Percentiles rank a stretch among this genome's conserved stretches.
Conservation (phyloP, 805 yeast species). For the Saturnispora zaruensis region DNA sequence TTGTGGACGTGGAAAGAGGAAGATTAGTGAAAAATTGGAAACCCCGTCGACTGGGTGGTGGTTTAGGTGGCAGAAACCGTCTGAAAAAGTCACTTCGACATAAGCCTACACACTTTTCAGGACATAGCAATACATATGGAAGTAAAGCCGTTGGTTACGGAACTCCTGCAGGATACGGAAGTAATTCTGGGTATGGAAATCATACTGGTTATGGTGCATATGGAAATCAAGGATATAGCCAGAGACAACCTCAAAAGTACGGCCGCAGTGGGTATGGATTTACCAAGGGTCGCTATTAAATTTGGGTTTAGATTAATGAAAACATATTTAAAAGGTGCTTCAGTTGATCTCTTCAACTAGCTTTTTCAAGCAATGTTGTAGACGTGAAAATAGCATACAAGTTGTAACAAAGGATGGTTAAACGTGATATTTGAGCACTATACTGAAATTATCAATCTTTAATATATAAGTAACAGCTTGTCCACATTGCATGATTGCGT, state of each 20-base stretch:
- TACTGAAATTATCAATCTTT: neutral
- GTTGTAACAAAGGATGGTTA: neutral
- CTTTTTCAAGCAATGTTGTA: neutral
- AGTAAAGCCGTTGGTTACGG: neutral
- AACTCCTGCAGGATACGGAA: neutral
- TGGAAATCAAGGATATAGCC: neutral
- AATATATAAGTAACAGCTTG: too few relatives aligned
- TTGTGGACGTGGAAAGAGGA: conserved; percentile 71
- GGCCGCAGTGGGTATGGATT: neutral
- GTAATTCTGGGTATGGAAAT: neutral
- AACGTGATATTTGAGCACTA: neutral
- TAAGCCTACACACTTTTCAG: neutral
- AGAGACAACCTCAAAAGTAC: neutral
- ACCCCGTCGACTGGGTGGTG: conserved; percentile 81
- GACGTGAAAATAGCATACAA: neutral
- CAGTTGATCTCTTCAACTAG: neutral
- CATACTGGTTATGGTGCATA: neutral
- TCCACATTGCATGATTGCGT: too few relatives aligned
- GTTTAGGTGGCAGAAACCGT: conserved; percentile 60
- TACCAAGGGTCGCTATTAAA: neutral
- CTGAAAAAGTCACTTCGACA: neutral
- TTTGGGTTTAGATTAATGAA: neutral
- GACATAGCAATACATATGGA: neutral
- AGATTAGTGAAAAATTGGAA: conserved; percentile 57
- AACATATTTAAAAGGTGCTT: neutral